These are phyloP conservation scores for Blastocladiella britannica DNA, from an alignment of 192 early-diverging fungal genomes.

Conservation along the genomic window DNA sequence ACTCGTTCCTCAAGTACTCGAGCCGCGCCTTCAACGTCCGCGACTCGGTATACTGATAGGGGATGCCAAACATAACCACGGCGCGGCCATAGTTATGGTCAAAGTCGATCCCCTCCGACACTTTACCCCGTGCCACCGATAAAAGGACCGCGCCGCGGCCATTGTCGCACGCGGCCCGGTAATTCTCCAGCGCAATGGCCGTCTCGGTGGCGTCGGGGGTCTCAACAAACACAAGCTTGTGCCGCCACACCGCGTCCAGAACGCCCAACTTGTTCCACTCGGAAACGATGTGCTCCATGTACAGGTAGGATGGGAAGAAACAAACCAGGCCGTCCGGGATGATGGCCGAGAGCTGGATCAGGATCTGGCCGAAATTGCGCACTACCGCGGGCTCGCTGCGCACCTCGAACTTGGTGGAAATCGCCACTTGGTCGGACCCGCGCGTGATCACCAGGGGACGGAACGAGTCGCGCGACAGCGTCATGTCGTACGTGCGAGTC, in stretches of 20 bases:
- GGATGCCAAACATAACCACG: slow-evolving; percentile 98
- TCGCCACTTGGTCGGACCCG: slow-evolving; percentile 94
- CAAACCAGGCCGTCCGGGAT: slow-evolving; percentile 94
- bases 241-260: slow-evolving; percentile 79
- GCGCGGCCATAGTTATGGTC: slow-evolving; percentile 99
- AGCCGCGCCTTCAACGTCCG: slow-evolving; percentile 85
- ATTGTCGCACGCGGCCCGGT: slow-evolving; percentile 85
- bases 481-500: slow-evolving; percentile 89
- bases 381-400: slow-evolving; percentile 97
- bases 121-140: slow-evolving; percentile 96
- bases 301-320: slow-evolving; percentile 96
- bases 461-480: slow-evolving; percentile 82
- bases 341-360: slow-evolving; percentile 79
- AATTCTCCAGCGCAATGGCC: slow-evolving; percentile 82
- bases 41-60: slow-evolving; percentile 96
- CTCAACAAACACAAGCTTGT: slow-evolving; percentile 98
- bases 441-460: slow-evolving; percentile 88
- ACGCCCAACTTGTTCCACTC: slow-evolving; percentile 98
- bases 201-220: slow-evolving; percentile 98
- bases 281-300: slow-evolving; percentile 95
- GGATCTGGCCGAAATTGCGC: slow-evolving; percentile 90
- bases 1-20: slow-evolving; percentile 84
- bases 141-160: slow-evolving; percentile 91
- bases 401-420: slow-evolving; percentile 96
- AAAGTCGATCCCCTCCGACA: slow-evolving; percentile 99